A percentile compares a stretch with the other conserved stretches of the same genome.
These are phyloP conservation scores for Vaccinium myrtillus DNA, from an alignment of 148 eudicot species.

Conservation along the genomic window DNA sequence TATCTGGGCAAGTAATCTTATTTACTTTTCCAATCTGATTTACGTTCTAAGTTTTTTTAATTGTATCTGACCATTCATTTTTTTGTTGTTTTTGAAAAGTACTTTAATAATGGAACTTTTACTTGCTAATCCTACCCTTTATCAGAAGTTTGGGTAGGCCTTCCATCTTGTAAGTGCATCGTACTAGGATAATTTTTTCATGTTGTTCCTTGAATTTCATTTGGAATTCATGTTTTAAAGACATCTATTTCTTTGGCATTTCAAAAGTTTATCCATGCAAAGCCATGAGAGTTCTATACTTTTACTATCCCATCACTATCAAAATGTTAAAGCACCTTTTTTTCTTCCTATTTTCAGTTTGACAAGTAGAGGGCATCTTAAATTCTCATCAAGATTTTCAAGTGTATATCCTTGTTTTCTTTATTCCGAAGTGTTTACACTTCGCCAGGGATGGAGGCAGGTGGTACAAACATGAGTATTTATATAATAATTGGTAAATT, in stretches of 20 bases:
- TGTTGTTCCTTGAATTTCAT: neutral
- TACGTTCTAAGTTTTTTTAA: neutral
- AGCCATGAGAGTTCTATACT: neutral
- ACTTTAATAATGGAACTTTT: neutral
- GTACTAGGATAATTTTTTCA: neutral
- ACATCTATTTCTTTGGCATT: neutral
- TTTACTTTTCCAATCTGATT: neutral
- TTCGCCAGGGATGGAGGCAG: neutral
- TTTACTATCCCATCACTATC: neutral
- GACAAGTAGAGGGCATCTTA: neutral
- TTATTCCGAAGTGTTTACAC: neutral
- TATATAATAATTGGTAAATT: neutral
- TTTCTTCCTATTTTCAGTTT: neutral
- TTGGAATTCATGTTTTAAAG: neutral
- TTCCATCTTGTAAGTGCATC: neutral
- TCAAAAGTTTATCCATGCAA: constrained; percentile 7
- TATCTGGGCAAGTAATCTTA: neutral
- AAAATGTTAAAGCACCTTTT: neutral
- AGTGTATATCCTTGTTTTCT: neutral
- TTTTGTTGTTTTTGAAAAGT: neutral
- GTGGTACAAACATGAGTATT: neutral
- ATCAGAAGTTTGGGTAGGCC: constrained; percentile 7
- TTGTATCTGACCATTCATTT: neutral
- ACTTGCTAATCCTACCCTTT: neutral
- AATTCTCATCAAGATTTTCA: neutral